These are phyloP conservation scores for Yamadazyma philogaea DNA, from an alignment of 805 yeast genomes.

Conservation along the genomic window DNA sequence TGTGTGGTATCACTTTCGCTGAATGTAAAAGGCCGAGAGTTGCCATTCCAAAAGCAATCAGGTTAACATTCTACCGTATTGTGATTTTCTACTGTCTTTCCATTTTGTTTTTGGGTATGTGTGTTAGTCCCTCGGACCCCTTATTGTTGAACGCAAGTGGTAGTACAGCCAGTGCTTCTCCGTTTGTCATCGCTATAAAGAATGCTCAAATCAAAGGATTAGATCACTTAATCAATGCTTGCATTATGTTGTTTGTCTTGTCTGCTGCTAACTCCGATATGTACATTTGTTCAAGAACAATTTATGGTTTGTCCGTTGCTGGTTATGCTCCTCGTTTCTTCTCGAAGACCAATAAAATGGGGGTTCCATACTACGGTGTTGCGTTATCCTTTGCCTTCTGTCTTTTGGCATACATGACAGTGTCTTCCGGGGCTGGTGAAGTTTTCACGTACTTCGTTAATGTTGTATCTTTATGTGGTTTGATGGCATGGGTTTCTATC, in stretches of 20 bases:
- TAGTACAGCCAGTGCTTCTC: slow-evolving; percentile 69
- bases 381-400: slow-evolving; percentile 52
- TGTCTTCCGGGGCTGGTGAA: slow-evolving; percentile 51
- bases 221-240: slow-evolving; percentile 74
- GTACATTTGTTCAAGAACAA: slow-evolving; percentile 72
- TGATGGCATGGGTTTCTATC: slow-evolving; percentile 73
- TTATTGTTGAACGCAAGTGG: slow-evolving; percentile 50
- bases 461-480: slow-evolving; percentile 72
- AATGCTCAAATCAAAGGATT: slow-evolving; percentile 61
- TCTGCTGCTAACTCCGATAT: slow-evolving; percentile 81
- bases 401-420: slow-evolving; percentile 68
- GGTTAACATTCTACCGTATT: slow-evolving; percentile 67
- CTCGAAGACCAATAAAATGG: slow-evolving; percentile 60
- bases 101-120: slow-evolving; percentile 62
- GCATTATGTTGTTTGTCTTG: slow-evolving; percentile 71
- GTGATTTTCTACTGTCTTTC: slow-evolving; percentile 59
- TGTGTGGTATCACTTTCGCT: slow-evolving; percentile 69
- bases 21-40: slow-evolving; percentile 66
- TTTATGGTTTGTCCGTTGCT: slow-evolving; percentile 68
- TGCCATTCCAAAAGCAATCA: slow-evolving; percentile 69
- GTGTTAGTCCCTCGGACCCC: slow-evolving; percentile 59
- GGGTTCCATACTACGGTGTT: slow-evolving; percentile 67
- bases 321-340: slow-evolving; percentile 72
- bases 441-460: slow-evolving; percentile 70
- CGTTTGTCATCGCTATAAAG: slow-evolving; percentile 78